Base-by-base conservation (phyloP, 78 protist genomes). In the Dictyostelium intermedium region DNA sequence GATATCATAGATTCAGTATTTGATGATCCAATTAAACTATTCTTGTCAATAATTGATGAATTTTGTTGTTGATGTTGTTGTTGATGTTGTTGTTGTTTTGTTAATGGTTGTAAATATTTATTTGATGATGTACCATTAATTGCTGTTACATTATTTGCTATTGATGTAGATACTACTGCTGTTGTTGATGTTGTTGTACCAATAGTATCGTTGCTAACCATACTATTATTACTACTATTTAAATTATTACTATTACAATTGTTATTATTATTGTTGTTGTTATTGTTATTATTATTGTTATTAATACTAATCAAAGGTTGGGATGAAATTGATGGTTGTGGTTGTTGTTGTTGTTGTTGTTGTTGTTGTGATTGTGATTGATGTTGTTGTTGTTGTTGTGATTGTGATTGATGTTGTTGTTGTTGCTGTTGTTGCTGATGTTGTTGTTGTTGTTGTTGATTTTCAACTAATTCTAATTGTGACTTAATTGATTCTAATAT, bases 401-500 rank as follows among this genome's bases (percentile, higher is more conserved):
- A 30, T 60, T 60, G 70, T 6, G 18, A 7, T 60, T 20, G 70
- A 8, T 56, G 66, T 56, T 56, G 66, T 56, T 56, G 66, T 56
- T 3, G 30, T 56, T 14, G 70, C 23, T 20, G 73, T 25, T 63
- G 73, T 63, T 63, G 73, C 9, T 13, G n/a, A 9, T 5, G 9
- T n/a, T 7, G 10, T 63, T 9, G 73, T 23, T 23, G 34, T 63
- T 72, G 25, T 41, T 27, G 25, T 76, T 2, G 60, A 37, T 76
- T 32, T 6, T 27, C 76, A n/a, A 14, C 3, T 34, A 45, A 76
- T 76, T 76, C 82, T 39, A 39, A 34, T 34, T 20, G 47, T 35
- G 6, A 20, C 39, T 76, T 53, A 81, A 53, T 41, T 56, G 77
- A 25, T 43, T 89, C 93, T 25, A 89, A 47, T 16, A 80, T 80